phyloP scores from a whole-genome alignment of 2,329 filamentous ascomycete genomes.

The Lasiodiplodia sp. region DNA sequence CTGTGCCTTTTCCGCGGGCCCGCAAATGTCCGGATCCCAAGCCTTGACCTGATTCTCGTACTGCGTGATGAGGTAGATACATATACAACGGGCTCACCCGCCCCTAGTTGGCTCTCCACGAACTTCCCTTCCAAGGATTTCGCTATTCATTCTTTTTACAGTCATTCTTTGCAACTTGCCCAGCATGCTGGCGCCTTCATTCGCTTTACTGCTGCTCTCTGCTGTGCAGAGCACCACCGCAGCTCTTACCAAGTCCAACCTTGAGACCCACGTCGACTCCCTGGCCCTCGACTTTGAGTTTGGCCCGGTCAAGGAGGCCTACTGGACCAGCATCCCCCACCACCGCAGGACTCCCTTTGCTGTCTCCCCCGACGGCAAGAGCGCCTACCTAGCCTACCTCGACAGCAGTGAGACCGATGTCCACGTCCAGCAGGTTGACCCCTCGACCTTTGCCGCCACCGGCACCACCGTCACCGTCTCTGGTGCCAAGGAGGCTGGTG shows the following conservation, averaged over 20 bases:
- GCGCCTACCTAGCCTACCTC: constrained; percentile 67
- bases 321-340: constrained; percentile 68
- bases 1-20: constrained; percentile 11
- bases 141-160: constrained; percentile 23
- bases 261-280: constrained; percentile 51
- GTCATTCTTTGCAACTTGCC: constrained; percentile 36
- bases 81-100: neutral
- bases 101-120: neutral
- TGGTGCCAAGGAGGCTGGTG: constrained; percentile 63
- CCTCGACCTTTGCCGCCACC: constrained; percentile 61
- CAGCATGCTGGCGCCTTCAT: constrained; percentile 41
- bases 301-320: constrained; percentile 65
- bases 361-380: constrained; percentile 66
- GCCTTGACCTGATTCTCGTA: constrained; percentile 20
- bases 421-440: constrained; percentile 64
- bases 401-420: constrained; percentile 63
- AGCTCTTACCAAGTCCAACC: constrained; percentile 50
- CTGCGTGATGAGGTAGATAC: constrained; percentile 1
- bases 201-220: constrained; percentile 44
- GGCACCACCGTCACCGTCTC: constrained; percentile 60
- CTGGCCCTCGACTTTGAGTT: constrained; percentile 60
- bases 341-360: constrained; percentile 69
- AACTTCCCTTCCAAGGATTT: neutral
- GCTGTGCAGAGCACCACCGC: constrained; percentile 43
- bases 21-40: constrained; percentile 10